phyloP scores from a whole-genome alignment of 2,329 filamentous ascomycete species.

The Trichoderma koningii region DNA sequence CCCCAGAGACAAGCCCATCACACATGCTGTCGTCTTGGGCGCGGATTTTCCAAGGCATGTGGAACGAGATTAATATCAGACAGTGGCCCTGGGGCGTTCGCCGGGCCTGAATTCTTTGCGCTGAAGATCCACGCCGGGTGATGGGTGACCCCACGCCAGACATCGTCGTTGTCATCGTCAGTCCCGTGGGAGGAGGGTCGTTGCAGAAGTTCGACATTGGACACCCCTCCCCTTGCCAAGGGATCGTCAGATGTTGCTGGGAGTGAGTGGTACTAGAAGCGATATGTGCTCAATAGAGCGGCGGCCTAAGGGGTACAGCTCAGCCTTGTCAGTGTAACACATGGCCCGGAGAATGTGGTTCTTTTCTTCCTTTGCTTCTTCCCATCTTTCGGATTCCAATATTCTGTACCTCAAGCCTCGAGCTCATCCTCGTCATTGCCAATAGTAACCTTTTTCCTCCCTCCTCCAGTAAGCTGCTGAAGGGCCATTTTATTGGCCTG shows the following conservation, averaged over 20 bases:
- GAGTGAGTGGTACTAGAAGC: too few relatives aligned
- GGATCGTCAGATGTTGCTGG: conserved; percentile 27
- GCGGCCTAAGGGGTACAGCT: conserved; percentile 25
- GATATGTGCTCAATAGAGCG: conserved; percentile 19
- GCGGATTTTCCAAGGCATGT: conserved; percentile 26
- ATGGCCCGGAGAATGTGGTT: conserved; percentile 27
- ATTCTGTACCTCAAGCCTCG: conserved; percentile 36
- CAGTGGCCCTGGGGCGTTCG: conserved; percentile 35
- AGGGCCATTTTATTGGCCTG: conserved; percentile 90
- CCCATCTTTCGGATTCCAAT: too few relatives aligned
- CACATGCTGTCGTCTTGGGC: conserved; percentile 21
- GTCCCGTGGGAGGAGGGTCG: conserved; percentile 1
- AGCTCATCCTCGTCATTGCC: conserved; percentile 67
- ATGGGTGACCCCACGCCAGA: conserved; percentile 13
- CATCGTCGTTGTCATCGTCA: too few relatives aligned
- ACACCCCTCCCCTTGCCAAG: conserved; percentile 31
- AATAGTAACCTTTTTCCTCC: conserved; percentile 87
- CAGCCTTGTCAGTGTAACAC: conserved; percentile 26
- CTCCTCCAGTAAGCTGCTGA: conserved; percentile 81
- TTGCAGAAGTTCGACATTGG: conserved; percentile 22
- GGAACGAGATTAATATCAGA: conserved; percentile 47
- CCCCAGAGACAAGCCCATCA: conserved; percentile 30
- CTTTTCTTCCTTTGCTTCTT: conserved; percentile 26
- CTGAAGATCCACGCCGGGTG: conserved; percentile 30
- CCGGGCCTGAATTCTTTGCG: conserved; percentile 36